These are phyloP conservation scores for Backusella morwellensis DNA, from an alignment of 192 early-diverging fungal species.

Conservation along the genomic window DNA sequence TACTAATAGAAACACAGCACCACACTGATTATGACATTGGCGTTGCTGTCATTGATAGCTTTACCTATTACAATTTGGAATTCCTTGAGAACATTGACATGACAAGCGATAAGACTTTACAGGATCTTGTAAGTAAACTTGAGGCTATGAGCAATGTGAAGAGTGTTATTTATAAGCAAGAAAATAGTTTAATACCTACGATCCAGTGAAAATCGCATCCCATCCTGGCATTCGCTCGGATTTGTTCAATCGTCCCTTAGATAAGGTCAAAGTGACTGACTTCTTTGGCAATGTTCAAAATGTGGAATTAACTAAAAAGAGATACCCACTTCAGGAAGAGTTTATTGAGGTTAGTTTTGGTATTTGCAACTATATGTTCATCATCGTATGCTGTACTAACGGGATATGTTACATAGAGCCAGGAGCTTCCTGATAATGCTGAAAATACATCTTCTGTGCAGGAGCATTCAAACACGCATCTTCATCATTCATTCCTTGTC, in stretches of 20 bases:
- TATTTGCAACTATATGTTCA: neutral
- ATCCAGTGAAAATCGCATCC: constrained; percentile 71
- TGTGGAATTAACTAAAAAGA: constrained; percentile 71
- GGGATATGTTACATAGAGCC: neutral
- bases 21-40: constrained; percentile 92
- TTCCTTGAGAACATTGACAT: constrained; percentile 85
- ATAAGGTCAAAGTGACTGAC: constrained; percentile 85
- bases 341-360: neutral
- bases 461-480: neutral
- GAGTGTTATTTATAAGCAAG: neutral
- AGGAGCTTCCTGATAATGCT: neutral
- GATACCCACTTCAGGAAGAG: constrained; percentile 27
- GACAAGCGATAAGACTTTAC: constrained; percentile 72
- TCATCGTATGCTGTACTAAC: neutral
- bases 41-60: constrained; percentile 96
- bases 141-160: neutral
- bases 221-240: constrained; percentile 85
- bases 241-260: constrained; percentile 73
- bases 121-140: constrained; percentile 57
- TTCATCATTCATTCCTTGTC: neutral
- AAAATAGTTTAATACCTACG: constrained; percentile 76
- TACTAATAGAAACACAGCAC: constrained; percentile 46
- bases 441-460: neutral
- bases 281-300: constrained; percentile 97
- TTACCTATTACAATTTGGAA: constrained; percentile 94